A percentile compares a stretch with the other conserved stretches of the same genome.
Evolutionary conservation across 2,329 filamentous ascomycete species (phyloP).

Genomic region (Fusarium marasasianum): DNA sequence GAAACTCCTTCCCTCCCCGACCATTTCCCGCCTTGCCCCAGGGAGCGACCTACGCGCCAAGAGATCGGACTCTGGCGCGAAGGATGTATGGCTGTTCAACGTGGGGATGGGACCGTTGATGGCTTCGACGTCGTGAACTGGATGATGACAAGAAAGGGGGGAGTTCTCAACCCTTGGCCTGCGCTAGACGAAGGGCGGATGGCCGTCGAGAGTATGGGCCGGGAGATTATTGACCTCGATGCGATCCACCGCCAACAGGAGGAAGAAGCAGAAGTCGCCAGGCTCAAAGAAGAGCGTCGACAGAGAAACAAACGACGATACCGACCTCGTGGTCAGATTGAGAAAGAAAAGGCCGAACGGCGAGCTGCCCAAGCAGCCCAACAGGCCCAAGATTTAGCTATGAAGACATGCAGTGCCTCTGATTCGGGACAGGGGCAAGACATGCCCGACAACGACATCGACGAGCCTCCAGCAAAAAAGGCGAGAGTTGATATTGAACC

Average conservation of each 20-base stretch:
- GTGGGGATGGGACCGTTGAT: conserved; percentile 22
- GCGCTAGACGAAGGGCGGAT: conserved; percentile 27
- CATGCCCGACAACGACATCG: background rate
- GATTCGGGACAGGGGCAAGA: background rate
- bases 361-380: conserved; percentile 13
- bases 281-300: conserved; percentile 31
- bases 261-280: conserved; percentile 22
- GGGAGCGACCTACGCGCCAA: conserved; percentile 1
- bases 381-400: background rate
- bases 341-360: conserved; percentile 27
- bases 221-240: conserved; percentile 24
- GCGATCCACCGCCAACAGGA: conserved; percentile 20
- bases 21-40: conserved; percentile 24
- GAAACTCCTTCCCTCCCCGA: background rate
- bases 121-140: conserved; percentile 32
- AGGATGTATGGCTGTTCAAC: conserved; percentile 24
- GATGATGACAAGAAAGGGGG: conserved; percentile 37
- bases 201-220: conserved; percentile 32
- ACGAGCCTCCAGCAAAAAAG: background rate
- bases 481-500: background rate
- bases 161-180: conserved; percentile 25
- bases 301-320: conserved; percentile 39
- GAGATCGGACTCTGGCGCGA: conserved; percentile 30
- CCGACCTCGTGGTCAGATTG: conserved; percentile 30
- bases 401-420: background rate